Percentiles rank a stretch among this genome's conserved stretches.
phyloP scores from a whole-genome alignment of 805 yeast genomes.

The Kodamaea leandrae region DNA sequence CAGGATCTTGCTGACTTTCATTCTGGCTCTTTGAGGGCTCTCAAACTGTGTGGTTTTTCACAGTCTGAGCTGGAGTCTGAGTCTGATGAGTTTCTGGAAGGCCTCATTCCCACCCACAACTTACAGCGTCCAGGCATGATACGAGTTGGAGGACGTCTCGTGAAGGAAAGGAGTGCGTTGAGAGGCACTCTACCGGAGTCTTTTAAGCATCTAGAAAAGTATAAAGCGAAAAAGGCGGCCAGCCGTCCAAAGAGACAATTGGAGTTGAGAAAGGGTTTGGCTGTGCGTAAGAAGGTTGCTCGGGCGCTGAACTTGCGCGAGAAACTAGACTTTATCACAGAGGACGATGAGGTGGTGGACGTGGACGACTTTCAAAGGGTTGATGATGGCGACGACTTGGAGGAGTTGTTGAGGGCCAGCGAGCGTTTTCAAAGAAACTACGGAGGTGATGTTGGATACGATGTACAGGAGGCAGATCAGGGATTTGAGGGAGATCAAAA shows the following conservation, averaged over 20 bases:
- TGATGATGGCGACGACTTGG: background rate
- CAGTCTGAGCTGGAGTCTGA: background rate
- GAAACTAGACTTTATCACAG: background rate
- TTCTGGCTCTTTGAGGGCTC: background rate
- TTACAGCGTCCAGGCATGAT: background rate
- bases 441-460: background rate
- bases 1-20: too few species aligned
- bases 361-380: background rate
- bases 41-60: background rate
- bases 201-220: conserved; percentile 31
- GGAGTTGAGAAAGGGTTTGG: conserved; percentile 37
- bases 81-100: conserved; percentile 9
- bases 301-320: background rate
- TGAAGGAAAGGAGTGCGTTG: conserved; percentile 29
- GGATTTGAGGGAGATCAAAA: too few species aligned
- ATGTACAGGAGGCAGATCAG: too few species aligned
- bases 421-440: background rate
- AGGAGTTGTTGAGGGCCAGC: conserved; percentile 2
- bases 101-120: conserved; percentile 5
- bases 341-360: conserved; percentile 1
- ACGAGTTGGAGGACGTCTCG: conserved; percentile 1
- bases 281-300: conserved; percentile 24
- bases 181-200: conserved; percentile 42
- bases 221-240: conserved; percentile 15
- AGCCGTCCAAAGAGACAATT: conserved; percentile 2